Evolutionary conservation across 2,329 filamentous ascomycete species (phyloP).

Genomic region (Saccharata proteae): DNA sequence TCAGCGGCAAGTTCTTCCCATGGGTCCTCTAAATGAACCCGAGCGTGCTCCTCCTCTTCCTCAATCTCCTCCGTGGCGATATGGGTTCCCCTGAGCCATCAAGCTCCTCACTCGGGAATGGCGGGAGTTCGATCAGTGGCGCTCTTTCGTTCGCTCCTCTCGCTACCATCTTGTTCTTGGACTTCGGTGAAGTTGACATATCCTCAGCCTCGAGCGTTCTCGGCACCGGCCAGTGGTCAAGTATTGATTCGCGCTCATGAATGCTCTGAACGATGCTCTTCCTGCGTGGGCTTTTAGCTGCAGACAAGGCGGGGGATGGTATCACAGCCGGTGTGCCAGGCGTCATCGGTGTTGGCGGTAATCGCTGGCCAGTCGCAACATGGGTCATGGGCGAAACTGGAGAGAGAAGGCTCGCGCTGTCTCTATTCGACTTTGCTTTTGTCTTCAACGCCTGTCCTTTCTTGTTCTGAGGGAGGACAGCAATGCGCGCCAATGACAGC

Average conservation of each 20-base stretch:
- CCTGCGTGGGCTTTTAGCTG: no score
- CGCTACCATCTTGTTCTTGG: constrained; percentile 19
- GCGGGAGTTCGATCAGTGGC: constrained; percentile 21
- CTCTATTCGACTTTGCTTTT: constrained; percentile 4
- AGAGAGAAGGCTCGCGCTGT: constrained; percentile 3
- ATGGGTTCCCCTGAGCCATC: constrained; percentile 6
- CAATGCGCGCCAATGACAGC: constrained; percentile 25
- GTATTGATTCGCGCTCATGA: no score
- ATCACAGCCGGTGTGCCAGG: constrained; percentile 18
- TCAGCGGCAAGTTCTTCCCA: background rate
- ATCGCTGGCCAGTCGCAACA: constrained; percentile 7
- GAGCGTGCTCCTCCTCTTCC: constrained; percentile 26
- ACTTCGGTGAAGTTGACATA: no score
- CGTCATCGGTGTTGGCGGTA: constrained; percentile 21
- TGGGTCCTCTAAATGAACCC: constrained; percentile 13
- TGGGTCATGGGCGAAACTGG: constrained; percentile 7
- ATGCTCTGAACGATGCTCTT: no score
- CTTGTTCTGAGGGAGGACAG: constrained; percentile 16
- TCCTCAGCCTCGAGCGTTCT: no score
- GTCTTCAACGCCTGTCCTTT: constrained; percentile 4
- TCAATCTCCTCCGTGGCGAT: constrained; percentile 14
- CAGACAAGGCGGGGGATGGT: constrained; percentile 3
- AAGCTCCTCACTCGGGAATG: constrained; percentile 17
- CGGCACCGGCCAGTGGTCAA: no score
- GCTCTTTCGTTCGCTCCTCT: constrained; percentile 24